A percentile compares a stretch with the other conserved stretches of the same genome.
These are phyloP conservation scores for Ganoderma leucocontextum DNA, from an alignment of 1,284 basidiomycete species.

Conservation along the genomic window DNA sequence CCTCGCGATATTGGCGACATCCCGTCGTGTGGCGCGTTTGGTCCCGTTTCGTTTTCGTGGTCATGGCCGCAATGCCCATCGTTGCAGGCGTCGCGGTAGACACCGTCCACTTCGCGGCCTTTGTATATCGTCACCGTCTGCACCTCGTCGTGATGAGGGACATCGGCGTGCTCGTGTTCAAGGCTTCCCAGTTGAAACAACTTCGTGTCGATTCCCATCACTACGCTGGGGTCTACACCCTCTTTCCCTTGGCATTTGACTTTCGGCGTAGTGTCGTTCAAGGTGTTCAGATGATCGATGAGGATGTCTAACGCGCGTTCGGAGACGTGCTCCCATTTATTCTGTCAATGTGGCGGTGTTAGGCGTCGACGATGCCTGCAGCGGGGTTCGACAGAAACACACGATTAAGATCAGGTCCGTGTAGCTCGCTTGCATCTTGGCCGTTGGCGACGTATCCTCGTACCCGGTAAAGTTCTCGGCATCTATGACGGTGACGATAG, in stretches of 20 bases:
- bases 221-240: constrained; percentile 75
- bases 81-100: constrained; percentile 4
- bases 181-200: constrained; percentile 60
- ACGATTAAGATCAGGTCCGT: constrained; percentile 89
- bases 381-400: neutral
- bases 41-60: constrained; percentile 18
- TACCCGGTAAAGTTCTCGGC: constrained; percentile 91
- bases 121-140: constrained; percentile 74
- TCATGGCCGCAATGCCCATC: constrained; percentile 25
- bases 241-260: constrained; percentile 71
- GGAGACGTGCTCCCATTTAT: constrained; percentile 87
- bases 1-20: constrained; percentile 34
- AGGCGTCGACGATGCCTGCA: neutral
- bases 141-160: constrained; percentile 79
- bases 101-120: constrained; percentile 46
- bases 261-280: constrained; percentile 90
- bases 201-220: constrained; percentile 87
- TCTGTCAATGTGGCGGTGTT: constrained; percentile 52
- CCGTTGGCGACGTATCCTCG: constrained; percentile 88
- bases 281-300: constrained; percentile 85
- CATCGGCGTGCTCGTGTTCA: constrained; percentile 39
- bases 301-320: constrained; percentile 83
- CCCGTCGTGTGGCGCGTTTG: constrained; percentile 6
- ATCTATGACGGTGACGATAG: constrained; percentile 89
- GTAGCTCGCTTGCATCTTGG: constrained; percentile 93